A percentile compares a stretch with the other conserved stretches of the same genome.
These are phyloP conservation scores for Chloromonas sp. DNA, from an alignment of 163 green algal genomes.

Conservation along the genomic window DNA sequence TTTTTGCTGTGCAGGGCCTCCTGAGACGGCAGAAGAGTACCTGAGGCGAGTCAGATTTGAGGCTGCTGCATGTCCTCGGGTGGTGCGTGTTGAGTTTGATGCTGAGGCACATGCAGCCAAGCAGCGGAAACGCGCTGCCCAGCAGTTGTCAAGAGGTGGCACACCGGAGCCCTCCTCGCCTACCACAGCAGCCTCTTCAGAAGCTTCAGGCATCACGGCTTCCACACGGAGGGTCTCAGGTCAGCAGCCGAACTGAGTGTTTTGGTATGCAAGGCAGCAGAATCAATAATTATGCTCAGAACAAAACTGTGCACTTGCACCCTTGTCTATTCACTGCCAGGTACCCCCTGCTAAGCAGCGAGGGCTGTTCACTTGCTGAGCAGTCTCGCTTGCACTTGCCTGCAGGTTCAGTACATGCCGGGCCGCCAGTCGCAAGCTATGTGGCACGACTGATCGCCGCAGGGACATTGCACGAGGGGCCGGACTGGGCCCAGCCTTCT, in stretches of 20 bases:
- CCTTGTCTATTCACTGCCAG: too few species aligned
- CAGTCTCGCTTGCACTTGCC: too few species aligned
- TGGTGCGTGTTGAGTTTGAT: constrained; percentile 20
- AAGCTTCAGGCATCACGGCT: background rate
- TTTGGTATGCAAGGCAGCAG: too few species aligned
- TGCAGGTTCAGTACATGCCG: too few species aligned
- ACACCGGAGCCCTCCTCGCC: too few species aligned
- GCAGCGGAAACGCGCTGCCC: background rate
- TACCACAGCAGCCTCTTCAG: background rate
- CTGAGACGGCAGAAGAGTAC: constrained; percentile 33
- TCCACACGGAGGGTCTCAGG: too few species aligned
- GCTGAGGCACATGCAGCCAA: background rate
- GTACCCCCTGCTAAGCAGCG: too few species aligned
- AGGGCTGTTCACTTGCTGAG: too few species aligned
- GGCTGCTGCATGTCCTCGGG: constrained; percentile 11
- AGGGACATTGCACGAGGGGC: background rate
- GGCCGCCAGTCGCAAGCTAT: background rate
- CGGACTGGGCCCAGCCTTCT: constrained; percentile 5
- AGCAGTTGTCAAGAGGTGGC: background rate
- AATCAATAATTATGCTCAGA: too few species aligned
- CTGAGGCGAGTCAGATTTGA: constrained; percentile 25
- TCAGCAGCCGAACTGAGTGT: too few species aligned
- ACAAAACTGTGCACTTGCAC: too few species aligned
- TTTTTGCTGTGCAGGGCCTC: constrained; percentile 6
- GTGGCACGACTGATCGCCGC: background rate